Conservation (phyloP, 169 alveolate genomes). For the Plasmodium cynomolgi region DNA sequence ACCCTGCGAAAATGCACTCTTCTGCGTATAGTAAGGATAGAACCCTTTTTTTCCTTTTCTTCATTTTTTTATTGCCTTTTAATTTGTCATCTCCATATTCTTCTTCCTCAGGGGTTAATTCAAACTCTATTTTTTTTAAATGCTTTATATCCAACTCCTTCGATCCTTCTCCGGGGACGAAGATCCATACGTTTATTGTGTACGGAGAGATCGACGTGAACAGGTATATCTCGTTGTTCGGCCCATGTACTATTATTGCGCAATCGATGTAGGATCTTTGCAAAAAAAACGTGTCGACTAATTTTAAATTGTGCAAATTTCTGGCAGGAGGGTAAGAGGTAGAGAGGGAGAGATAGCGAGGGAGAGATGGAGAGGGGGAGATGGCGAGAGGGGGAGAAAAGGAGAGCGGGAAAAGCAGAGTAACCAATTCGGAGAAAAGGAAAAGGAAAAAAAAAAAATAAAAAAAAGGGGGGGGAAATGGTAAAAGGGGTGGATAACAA, state of each 20-base stretch:
- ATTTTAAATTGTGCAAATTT: conserved; percentile 73
- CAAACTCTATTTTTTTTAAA: conserved; percentile 68
- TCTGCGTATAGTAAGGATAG: conserved; percentile 70
- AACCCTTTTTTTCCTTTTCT: conserved; percentile 56
- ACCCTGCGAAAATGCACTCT: conserved; percentile 76
- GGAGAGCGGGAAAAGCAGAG: background rate
- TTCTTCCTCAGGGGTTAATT: conserved; percentile 71
- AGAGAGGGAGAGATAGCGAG: background rate
- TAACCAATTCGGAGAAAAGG: background rate
- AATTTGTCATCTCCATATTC: conserved; percentile 42
- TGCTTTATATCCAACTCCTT: conserved; percentile 73
- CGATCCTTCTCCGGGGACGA: conserved; percentile 74
- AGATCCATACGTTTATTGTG: conserved; percentile 73
- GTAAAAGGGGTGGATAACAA: background rate
- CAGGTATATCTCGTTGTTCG: conserved; percentile 70
- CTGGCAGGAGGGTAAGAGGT: conserved; percentile 11
- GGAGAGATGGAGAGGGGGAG: background rate
- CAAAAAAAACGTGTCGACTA: conserved; percentile 69
- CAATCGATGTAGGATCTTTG: conserved; percentile 73
- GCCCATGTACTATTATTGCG: conserved; percentile 76
- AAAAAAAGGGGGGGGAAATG: background rate
- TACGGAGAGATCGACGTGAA: conserved; percentile 66
- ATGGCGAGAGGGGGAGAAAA: background rate
- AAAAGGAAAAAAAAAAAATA: background rate
- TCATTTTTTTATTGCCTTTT: conserved; percentile 41